Evolutionary conservation across 2,329 filamentous ascomycete species (phyloP).

Genomic region (Alternaria hordeiaustralica): DNA sequence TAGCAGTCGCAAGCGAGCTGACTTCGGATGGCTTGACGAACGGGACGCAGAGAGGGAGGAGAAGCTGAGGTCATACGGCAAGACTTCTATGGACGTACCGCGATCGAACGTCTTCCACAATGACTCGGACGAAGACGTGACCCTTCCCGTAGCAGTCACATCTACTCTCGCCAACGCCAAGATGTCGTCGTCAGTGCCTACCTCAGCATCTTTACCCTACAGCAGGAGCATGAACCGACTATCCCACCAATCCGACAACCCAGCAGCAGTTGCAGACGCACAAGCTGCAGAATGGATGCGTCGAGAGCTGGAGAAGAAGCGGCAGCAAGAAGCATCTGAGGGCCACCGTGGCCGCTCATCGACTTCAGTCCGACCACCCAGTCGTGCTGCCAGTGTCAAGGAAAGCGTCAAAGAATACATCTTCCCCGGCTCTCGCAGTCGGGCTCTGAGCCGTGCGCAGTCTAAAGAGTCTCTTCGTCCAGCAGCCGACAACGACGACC

Average conservation of each 20-base stretch:
- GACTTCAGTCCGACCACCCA: conserved; percentile 40
- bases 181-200: conserved; percentile 51
- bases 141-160: conserved; percentile 51
- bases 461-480: conserved; percentile 43
- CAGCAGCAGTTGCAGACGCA: conserved; percentile 48
- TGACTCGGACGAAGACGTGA: conserved; percentile 46
- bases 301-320: conserved; percentile 52
- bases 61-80: conserved; percentile 29
- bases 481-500: conserved; percentile 14
- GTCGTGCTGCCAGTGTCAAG: conserved; percentile 46
- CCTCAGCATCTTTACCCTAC: conserved; percentile 51
- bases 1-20: conserved; percentile 41
- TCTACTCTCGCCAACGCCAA: conserved; percentile 50
- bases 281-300: conserved; percentile 54
- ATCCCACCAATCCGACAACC: conserved; percentile 46
- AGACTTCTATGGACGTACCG: conserved; percentile 28
- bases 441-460: conserved; percentile 37
- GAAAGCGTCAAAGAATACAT: conserved; percentile 52
- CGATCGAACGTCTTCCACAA: conserved; percentile 22
- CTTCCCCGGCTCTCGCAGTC: conserved; percentile 44
- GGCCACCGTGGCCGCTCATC: conserved; percentile 19
- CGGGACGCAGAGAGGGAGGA: conserved; percentile 31
- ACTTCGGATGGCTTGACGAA: conserved; percentile 29
- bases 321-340: conserved; percentile 31
- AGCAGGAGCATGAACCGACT: conserved; percentile 22